Conservation (phyloP, 2,329 filamentous ascomycete genomes). For the Fusarium tuaranense region DNA sequence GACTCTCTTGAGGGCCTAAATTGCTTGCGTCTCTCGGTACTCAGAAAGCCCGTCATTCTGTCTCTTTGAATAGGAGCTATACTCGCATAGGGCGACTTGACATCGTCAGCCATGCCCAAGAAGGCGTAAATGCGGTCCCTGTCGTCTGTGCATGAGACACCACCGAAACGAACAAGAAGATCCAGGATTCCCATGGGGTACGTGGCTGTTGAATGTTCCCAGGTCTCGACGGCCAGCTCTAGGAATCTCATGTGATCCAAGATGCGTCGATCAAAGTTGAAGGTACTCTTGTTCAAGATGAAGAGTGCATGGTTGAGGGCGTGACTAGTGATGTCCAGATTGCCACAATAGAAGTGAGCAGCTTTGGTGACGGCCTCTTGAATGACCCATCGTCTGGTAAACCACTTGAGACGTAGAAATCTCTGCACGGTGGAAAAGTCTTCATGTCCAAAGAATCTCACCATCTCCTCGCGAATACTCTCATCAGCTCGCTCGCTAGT, state of each 20-base stretch:
- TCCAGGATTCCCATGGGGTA: not conserved
- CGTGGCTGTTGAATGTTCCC: not conserved
- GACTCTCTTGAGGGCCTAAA: not conserved
- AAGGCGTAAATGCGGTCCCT: not conserved
- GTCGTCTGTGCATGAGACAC: not conserved
- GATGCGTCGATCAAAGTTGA: not conserved
- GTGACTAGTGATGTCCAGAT: not conserved
- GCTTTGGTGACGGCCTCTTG: conserved; percentile 1
- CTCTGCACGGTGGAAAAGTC: not conserved
- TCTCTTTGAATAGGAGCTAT: not conserved
- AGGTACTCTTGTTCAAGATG: not conserved
- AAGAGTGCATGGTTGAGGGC: not conserved
- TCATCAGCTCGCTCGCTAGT: not conserved
- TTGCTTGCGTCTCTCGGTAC: not conserved
- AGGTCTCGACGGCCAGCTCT: not conserved
- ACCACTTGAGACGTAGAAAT: not conserved
- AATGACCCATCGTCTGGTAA: not conserved
- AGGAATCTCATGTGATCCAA: not conserved
- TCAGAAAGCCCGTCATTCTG: not conserved
- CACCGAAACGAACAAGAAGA: not conserved
- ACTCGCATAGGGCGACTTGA: not conserved
- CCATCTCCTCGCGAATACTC: not conserved
- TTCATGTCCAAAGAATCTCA: not conserved
- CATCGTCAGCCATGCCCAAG: not conserved
- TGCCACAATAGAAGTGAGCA: not conserved